Evolutionary conservation across 805 yeast genomes (phyloP), one percentile per base, ranked within the genome.

Genomic region (Suhomyces prunicola): DNA sequence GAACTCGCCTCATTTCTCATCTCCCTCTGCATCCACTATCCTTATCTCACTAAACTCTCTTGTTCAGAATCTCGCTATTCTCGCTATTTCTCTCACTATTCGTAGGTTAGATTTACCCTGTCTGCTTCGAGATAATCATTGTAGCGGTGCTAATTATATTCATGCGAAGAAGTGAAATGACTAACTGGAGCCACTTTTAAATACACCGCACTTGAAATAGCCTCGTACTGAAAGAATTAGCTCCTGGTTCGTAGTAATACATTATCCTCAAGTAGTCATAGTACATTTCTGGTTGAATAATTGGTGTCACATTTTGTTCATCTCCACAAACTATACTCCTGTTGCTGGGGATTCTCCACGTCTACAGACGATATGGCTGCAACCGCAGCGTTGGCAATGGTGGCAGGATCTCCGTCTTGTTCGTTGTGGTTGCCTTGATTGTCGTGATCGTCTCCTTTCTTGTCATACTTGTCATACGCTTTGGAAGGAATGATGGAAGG

Each of bases 331-430:
- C 69, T 65, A 56, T 67, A 72, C 53, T 70, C 74, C 54, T 72
- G 75, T 22, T 65, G 73, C 47, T 64, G 71, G 4, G 54, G 47
- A 6, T 68, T 60, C 10, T 65, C 68, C 10, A 60, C 71, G 3
- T 52, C 66, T 1, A 63, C 61, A 4, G 71, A 57, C 8, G 72
- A 53, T 2, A 69, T 73, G 0, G 74, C 74, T 1, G 76, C 74
- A 6, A 72, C 76, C 0, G 76, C 73, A 1, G 75, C 75, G 46
- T 63, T 69, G 29, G 75, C 76, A 10, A 70, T 68, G 15, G 67
- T 57, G 4, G 71, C 62, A 1, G 74, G 69, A 50, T 70, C 72
- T 1, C 17, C 42, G 13, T 39, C 22, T 26, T 22, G 19, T 19
- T 19, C 19, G 19, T 19, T 19, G 19, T 19, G 12, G 13, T 19